These are phyloP conservation scores for Fusarium dlaminii DNA, from an alignment of 2,329 filamentous ascomycete species.

Conservation along the genomic window DNA sequence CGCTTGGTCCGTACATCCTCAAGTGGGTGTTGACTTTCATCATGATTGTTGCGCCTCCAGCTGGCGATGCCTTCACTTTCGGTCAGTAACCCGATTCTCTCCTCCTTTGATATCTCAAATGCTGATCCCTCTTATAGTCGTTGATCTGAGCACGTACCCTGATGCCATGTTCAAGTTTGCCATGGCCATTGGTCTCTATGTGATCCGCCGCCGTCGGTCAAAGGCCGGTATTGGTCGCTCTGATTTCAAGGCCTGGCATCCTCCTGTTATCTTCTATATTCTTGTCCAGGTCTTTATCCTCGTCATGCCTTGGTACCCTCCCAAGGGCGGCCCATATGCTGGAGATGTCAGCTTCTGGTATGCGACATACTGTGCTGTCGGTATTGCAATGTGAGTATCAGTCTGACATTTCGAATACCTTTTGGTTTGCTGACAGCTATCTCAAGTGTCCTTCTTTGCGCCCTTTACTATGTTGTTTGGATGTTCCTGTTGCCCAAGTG, in stretches of 20 bases:
- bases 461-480: conserved; percentile 67
- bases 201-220: conserved; percentile 65
- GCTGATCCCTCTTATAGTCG: conserved; percentile 55
- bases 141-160: conserved; percentile 68
- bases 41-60: conserved; percentile 69
- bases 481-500: conserved; percentile 64
- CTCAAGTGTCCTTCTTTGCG: conserved; percentile 60
- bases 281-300: conserved; percentile 69
- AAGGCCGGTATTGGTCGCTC: conserved; percentile 58
- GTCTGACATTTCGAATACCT: accelerated
- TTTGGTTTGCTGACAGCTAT: neutral
- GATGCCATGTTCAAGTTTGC: conserved; percentile 65
- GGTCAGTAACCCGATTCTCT: conserved; percentile 44
- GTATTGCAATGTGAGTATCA: conserved; percentile 69
- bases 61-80: conserved; percentile 72
- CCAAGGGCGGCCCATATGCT: conserved; percentile 64
- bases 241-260: conserved; percentile 68
- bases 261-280: conserved; percentile 67
- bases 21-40: conserved; percentile 67
- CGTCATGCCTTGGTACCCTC: conserved; percentile 78
- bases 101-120: accelerated
- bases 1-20: conserved; percentile 65
- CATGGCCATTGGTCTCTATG: conserved; percentile 65
- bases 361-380: conserved; percentile 72
- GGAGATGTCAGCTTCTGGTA: conserved; percentile 80